phyloP scores from a whole-genome alignment of 495 filamentous ascomycete species.

The Xylaria curta region DNA sequence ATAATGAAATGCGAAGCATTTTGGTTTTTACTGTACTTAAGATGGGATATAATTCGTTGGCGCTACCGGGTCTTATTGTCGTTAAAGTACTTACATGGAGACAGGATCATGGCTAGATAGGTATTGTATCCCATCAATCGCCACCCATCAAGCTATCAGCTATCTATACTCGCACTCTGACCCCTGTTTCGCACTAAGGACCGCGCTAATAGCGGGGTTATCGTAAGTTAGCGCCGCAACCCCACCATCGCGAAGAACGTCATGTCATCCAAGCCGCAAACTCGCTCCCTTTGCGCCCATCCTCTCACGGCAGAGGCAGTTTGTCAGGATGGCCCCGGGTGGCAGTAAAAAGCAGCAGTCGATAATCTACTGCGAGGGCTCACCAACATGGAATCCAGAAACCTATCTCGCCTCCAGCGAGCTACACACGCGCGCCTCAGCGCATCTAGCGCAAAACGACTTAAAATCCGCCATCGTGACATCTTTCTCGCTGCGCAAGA shows the following conservation, averaged over 20 bases:
- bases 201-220: not conserved
- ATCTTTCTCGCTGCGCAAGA: conserved; percentile 56
- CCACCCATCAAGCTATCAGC: too few relatives aligned
- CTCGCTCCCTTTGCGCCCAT: not conserved
- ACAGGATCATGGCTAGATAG: too few relatives aligned
- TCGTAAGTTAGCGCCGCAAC: not conserved
- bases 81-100: too few relatives aligned
- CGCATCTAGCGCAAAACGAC: conserved; percentile 48
- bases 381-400: conserved; percentile 35
- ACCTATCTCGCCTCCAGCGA: conserved; percentile 33
- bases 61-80: too few relatives aligned
- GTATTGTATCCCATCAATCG: too few relatives aligned
- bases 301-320: not conserved
- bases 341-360: not conserved
- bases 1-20: too few relatives aligned
- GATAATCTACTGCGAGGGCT: conserved; percentile 38
- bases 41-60: too few relatives aligned
- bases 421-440: conserved; percentile 37
- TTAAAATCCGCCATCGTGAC: conserved; percentile 54
- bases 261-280: not conserved
- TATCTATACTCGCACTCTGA: too few relatives aligned
- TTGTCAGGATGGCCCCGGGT: not conserved
- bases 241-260: conserved; percentile 15
- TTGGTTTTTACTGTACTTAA: too few relatives aligned
- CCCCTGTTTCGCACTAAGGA: too few relatives aligned